Base-by-base conservation (phyloP, 495 filamentous ascomycete species). In the Echria macrotheca region DNA sequence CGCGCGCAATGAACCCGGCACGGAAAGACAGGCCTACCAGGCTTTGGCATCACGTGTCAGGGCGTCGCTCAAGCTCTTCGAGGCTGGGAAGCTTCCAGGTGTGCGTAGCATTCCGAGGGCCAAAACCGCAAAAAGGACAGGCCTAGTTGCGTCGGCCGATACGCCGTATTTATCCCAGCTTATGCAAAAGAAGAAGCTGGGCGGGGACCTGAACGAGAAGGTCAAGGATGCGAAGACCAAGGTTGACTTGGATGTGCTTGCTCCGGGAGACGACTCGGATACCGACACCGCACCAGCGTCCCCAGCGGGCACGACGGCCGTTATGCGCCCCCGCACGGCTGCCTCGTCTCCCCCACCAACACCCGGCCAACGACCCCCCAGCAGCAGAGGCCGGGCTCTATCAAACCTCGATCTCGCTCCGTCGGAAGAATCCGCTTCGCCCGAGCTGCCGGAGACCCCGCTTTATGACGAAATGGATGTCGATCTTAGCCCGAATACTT, bases 401-500 rank as follows among this genome's bases (percentile, higher is more conserved):
- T 32, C 59, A 11, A 33, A 51, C n/a, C 28, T 57, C n/a, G 50
- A 36, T 6, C 17, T 47, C 14, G 31, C 37, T 18, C 23, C 17
- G 8, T 17, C 29, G 14, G 19, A 17, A 14, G 44, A 44, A 22
- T 32, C 44, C 21, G 50, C 47, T 24, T 56, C 55, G 11, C 19
- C 60, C 22, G 50, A 66, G 17, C 50, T 71, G 24, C 56, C 69
- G 22, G 68, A 70, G 38, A 68, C 68, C 10, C 55, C 71, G 17
- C 66, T 70, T 40, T 71, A 74, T 41, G 75, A 77, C 11, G 68
- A 74, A 23, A 61, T 80, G 47, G 77, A 81, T 40, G 71, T 70
- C 22, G 85, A 89, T 42, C 69, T 93, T 28, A 91, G 86, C 57
- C 89, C 90, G 6, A 80, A 88, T 53, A 89, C 88, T 5, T 70